Base-by-base conservation (phyloP, 108 stramenopile species). In the Stephanodiscus triporus region DNA sequence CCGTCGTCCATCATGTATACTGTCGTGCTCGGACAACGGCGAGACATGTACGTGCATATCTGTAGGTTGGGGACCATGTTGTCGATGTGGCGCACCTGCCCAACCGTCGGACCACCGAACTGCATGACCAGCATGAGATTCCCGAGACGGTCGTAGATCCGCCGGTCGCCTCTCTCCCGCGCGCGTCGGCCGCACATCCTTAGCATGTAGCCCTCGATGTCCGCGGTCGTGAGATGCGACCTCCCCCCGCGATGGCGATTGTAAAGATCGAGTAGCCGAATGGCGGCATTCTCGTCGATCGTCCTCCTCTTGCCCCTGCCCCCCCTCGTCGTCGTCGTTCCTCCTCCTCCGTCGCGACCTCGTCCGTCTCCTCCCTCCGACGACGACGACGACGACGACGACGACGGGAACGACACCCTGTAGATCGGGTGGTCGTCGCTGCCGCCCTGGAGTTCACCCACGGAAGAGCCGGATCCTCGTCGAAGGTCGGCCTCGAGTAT, bases 31-130 rank as follows among this genome's bases (percentile, higher is more conserved):
- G 87, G 87, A 66, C 89, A 90, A 9, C 71, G 16, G 0, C n/a
- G 20, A 13, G 86, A 86, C 85, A 90, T 87, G 53, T 90, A 90
- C 48, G 84, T 27, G 40, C 89, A 87, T 11, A 90, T 72, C 62
- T 87, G 87, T 1, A 85, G 5, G 68, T 90, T 90, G 1, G 84
- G 78, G 19, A 74, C 66, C 85, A 86, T 90, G 54, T 85, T 75
- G 63, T 90, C 89, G 61, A 87, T 90, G 27, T 90, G 89, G 10
- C 89, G 72, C 0, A 87, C 81, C 72, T 90, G 89, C 8, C 89
- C 89, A 50, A 42, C 14, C 10, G 81, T 76, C 0, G 79, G 81
- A 3, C 75, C 76, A 20, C 89, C 89, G 58, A 86, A 80, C 24
- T 81, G 65, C 14, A 90, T 47, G 62, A 90, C 86, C 37, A 84